Evolutionary conservation across 495 filamentous ascomycete genomes (phyloP), one percentile per base, ranked within the genome.

Genomic region (Tuber borchii): DNA sequence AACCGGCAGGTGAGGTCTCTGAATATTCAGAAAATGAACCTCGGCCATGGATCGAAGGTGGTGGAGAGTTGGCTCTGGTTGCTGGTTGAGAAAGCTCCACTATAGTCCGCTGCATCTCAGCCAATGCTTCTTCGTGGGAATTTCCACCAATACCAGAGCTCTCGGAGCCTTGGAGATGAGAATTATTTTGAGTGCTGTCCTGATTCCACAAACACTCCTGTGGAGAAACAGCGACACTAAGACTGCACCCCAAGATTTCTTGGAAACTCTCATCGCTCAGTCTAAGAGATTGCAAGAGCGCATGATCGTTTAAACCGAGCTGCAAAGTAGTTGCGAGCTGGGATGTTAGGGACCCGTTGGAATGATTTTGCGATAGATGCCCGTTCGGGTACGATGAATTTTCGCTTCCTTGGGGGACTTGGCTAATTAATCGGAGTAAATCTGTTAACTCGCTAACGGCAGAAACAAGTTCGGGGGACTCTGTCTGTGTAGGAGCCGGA

Each of bases 71-170:
- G 26, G 48, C 61, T 71, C 76, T 79, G 20, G 70, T 37, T 39
- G 72, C 46, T 37, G 78, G 69, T 19, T 72, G 51, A 48, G 78
- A 71, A 40, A 79, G 51, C 69, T 78, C 72, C 20, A 44, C 70
- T 37, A 79, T 72, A 31, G 70, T 69, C 34, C 39, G 74, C 39
- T 79, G 78, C 48, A 79, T 44, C 40, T 79, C 77, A 39, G 70
- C 77, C 72, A 79, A 68, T 34, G 17, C 26, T 31, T 65, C 56
- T 34, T 65, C 26, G 26, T 65, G 56, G 56, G 56, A 65, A 26
- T 34, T 19, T 65, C 56, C 8, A 34, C 56, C 56, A 34, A 65
- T 65, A 34, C 56, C 56, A 26, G 26, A 65, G 26, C 56, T 34
- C 26, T 65, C 56, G 16, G 26, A 65, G 12, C 4, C 56, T 6